A percentile compares a stretch with the other conserved stretches of the same genome.
phyloP scores from a whole-genome alignment of 805 yeast species.

The Jamesozyma hellenica region DNA sequence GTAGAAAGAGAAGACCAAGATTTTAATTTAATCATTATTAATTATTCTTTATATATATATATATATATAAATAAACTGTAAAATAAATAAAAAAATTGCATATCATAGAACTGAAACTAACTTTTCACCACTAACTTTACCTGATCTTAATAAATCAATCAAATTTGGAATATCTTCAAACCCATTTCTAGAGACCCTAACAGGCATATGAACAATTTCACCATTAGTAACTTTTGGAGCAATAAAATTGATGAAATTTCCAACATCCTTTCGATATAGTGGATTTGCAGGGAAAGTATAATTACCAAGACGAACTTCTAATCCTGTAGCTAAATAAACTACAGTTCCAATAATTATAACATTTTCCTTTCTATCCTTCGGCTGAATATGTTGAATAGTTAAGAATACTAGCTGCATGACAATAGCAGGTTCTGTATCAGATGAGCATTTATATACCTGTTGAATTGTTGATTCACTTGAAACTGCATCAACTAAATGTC shows the following conservation, averaged over 20 bases:
- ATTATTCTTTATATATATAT: neutral
- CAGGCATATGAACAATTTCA: conserved; percentile 25
- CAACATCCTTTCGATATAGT: conserved; percentile 18
- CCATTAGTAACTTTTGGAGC: conserved; percentile 19
- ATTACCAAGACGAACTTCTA: conserved; percentile 25
- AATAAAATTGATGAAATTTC: conserved; percentile 21
- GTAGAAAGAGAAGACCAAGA: conserved; percentile 64
- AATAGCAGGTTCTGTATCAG: conserved; percentile 26
- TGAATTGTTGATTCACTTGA: conserved; percentile 25
- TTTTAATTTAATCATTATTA: conserved; percentile 33
- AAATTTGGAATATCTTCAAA: conserved; percentile 22
- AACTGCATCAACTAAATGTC: conserved; percentile 28
- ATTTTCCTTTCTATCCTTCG: conserved; percentile 24
- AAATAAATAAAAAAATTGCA: neutral
- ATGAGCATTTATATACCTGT: conserved; percentile 28
- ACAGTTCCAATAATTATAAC: conserved; percentile 29
- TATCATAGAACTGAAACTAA: conserved; percentile 12
- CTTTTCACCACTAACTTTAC: conserved; percentile 25
- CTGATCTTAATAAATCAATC: conserved; percentile 17
- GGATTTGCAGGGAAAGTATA: conserved; percentile 17
- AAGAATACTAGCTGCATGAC: conserved; percentile 29
- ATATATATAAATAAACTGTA: neutral
- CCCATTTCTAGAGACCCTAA: conserved; percentile 25
- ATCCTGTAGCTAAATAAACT: conserved; percentile 32
- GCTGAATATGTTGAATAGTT: conserved; percentile 18